phyloP scores from a whole-genome alignment of 1,139 yeast species.

The Saccharomyces hybrid region DNA sequence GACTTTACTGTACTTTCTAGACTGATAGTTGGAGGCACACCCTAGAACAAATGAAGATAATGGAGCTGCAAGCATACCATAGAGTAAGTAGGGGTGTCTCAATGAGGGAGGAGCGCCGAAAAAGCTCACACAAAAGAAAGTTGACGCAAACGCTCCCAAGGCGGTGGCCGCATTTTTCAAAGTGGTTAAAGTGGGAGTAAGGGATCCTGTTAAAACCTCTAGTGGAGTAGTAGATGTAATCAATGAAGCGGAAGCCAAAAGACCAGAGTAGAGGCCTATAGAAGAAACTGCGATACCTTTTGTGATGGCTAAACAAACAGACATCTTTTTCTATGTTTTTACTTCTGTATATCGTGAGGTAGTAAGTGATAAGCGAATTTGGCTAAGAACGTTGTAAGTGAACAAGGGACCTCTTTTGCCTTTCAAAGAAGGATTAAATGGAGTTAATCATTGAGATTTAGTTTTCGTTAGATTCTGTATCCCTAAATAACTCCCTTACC shows the following conservation, averaged over 20 bases:
- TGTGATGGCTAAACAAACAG: constrained; percentile 29
- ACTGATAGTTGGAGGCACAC: constrained; percentile 5
- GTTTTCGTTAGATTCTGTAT: neutral
- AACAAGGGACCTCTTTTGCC: neutral
- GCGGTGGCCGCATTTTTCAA: constrained; percentile 17
- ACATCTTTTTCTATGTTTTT: constrained; percentile 11
- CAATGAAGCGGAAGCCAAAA: constrained; percentile 75
- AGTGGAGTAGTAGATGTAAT: constrained; percentile 33
- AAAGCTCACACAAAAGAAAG: constrained; percentile 30
- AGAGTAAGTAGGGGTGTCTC: constrained; percentile 32
- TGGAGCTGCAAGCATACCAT: constrained; percentile 31
- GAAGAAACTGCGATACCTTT: constrained; percentile 66
- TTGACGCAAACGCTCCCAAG: constrained; percentile 26
- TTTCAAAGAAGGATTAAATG: neutral
- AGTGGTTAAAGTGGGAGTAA: constrained; percentile 19
- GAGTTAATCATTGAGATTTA: neutral
- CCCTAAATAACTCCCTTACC: neutral
- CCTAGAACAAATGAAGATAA: constrained; percentile 16
- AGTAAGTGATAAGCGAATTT: neutral
- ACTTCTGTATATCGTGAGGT: neutral
- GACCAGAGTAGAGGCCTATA: constrained; percentile 89
- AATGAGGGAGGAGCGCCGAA: constrained; percentile 27
- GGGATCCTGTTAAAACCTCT: constrained; percentile 3
- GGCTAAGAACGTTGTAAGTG: neutral
- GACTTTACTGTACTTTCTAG: constrained; percentile 5